phyloP scores from a whole-genome alignment of 768 basidiomycete species.

The Leccinum subgranulosum region DNA sequence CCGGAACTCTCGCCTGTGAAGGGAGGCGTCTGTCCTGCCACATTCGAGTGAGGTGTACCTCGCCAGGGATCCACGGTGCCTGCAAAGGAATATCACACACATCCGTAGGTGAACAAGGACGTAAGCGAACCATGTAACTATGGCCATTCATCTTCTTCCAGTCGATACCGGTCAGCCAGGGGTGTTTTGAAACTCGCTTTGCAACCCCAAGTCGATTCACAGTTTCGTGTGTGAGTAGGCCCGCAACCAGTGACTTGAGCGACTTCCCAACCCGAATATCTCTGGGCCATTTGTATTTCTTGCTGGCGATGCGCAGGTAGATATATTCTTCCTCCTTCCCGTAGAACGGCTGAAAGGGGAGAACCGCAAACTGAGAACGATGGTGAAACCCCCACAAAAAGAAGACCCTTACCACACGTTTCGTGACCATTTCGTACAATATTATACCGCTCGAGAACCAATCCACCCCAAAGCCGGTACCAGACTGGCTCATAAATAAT shows the following conservation, averaged over 20 bases:
- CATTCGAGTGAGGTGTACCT: constrained; percentile 21
- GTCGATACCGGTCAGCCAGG: constrained; percentile 45
- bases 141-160: constrained; percentile 46
- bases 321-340: constrained; percentile 26
- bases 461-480: constrained; percentile 38
- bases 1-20: constrained; percentile 36
- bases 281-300: constrained; percentile 39
- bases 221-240: constrained; percentile 38
- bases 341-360: constrained; percentile 24
- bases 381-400: neutral
- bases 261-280: constrained; percentile 35
- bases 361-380: neutral
- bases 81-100: constrained; percentile 16
- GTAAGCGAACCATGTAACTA: constrained; percentile 42
- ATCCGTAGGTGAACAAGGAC: neutral
- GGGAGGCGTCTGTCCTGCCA: constrained; percentile 43
- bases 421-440: constrained; percentile 52
- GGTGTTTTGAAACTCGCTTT: constrained; percentile 37
- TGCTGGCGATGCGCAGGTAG: constrained; percentile 24
- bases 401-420: constrained; percentile 28
- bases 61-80: constrained; percentile 43
- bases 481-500: constrained; percentile 21
- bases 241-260: constrained; percentile 41
- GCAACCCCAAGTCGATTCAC: constrained; percentile 39
- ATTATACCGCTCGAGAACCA: constrained; percentile 55